Conservation (phyloP, 805 yeast genomes). For the Saturnispora gosingensis region DNA sequence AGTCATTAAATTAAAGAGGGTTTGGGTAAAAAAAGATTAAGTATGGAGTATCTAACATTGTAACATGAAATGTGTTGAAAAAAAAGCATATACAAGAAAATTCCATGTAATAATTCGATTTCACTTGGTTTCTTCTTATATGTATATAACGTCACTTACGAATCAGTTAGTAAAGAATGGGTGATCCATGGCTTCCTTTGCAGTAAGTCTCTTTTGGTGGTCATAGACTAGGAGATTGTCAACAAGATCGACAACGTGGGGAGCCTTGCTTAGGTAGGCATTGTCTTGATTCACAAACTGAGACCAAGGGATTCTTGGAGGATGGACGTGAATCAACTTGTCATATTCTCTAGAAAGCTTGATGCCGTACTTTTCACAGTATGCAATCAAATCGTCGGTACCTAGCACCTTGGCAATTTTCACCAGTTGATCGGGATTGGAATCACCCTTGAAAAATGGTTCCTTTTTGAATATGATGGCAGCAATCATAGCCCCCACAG, state of each 20-base stretch:
- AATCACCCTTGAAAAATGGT: constrained; percentile 87
- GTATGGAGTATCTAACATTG: not conserved
- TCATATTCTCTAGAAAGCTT: constrained; percentile 71
- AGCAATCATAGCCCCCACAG: constrained; percentile 86
- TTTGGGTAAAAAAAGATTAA: not conserved
- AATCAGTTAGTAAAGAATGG: constrained; percentile 21
- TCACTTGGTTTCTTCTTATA: not conserved
- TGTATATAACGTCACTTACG: not conserved
- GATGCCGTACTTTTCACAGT: constrained; percentile 60
- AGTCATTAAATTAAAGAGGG: not conserved
- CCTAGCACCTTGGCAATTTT: constrained; percentile 86
- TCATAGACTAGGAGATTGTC: constrained; percentile 72
- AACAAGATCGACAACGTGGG: constrained; percentile 57
- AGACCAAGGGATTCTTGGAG: constrained; percentile 58
- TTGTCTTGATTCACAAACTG: constrained; percentile 50
- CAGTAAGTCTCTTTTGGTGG: constrained; percentile 82
- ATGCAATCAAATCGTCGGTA: constrained; percentile 60
- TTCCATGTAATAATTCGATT: not conserved
- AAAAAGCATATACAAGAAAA: not conserved
- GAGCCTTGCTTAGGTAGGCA: constrained; percentile 39
- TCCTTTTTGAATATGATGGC: constrained; percentile 82
- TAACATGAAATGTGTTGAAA: not conserved
- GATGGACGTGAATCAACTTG: constrained; percentile 50
- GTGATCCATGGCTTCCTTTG: constrained; percentile 80
- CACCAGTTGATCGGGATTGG: constrained; percentile 85